Base-by-base conservation (phyloP, 306 rosid genomes). In the Cicer pinnatifidum region DNA sequence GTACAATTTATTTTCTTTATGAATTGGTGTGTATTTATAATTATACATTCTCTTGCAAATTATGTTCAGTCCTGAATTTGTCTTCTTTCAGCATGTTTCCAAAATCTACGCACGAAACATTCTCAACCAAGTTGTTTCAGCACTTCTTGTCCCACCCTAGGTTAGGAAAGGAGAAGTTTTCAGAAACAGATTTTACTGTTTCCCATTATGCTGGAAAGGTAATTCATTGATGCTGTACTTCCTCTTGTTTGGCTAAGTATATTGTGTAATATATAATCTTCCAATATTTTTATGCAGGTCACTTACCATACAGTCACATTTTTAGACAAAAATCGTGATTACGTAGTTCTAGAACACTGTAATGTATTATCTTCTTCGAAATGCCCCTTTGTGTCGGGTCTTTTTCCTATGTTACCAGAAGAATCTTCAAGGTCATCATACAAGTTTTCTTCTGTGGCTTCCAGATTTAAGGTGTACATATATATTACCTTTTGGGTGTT, bases 191-290 rank as follows among this genome's bases (percentile, higher is more conserved):
- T 87, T 94, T 94, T 80, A 83, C 89, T 41, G 59, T 94, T 52
- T 82, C 96, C 80, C 99, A 94, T 86, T 94, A 94, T 88, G 99
- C 99, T 83, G 99, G 99, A 87, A 94, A 94, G 96, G 99, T 86
- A 84, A 75, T 82, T 82, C 50, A 65, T 38, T 60, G 39, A 62
- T 65, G 13, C 6, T 11, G 69, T 47, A 41, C 35, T 58, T 78
- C 28, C 71, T 43, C 73, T 28, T 68, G 61, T 70, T 60, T 78
- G 53, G 74, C 38, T 38, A n/a, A 50, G 56, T 67, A 20, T 46
- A 13, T 59, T 64, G 66, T 76, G 48, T 68, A 52, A 59, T 28
- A 11, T 48, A 45, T 58, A 47, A 9, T 73, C 44, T 37, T 67
- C 33, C 41, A 0, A 47, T 45, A 33, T 62, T 78, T 62, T 79